Conservation (phyloP, 83 land plant species). For the Diphasiastrum complanatum region DNA sequence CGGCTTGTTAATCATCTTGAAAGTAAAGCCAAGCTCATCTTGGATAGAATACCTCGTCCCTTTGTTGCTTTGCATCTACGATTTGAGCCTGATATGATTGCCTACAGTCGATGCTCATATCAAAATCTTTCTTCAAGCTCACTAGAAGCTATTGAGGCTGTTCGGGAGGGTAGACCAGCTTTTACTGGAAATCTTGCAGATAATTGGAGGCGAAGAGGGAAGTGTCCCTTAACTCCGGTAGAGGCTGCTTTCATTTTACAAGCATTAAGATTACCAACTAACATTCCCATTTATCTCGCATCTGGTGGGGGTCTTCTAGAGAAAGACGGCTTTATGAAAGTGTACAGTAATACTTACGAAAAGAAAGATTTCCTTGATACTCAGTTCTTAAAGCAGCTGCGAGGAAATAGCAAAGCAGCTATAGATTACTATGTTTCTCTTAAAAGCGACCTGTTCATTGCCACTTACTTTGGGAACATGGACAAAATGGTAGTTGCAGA, state of each 20-base stretch:
- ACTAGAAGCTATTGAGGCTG: slow-evolving; percentile 53
- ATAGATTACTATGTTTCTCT: slow-evolving; percentile 74
- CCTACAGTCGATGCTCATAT: slow-evolving; percentile 76
- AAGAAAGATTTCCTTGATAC: slow-evolving; percentile 51
- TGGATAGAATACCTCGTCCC: slow-evolving; percentile 65
- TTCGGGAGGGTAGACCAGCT: slow-evolving; percentile 49
- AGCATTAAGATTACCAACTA: slow-evolving; percentile 56
- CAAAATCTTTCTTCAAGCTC: slow-evolving; percentile 49
- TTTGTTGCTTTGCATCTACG: slow-evolving; percentile 78
- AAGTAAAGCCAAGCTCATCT: slow-evolving; percentile 42
- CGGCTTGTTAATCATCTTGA: slow-evolving; percentile 56
- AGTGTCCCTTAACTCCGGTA: slow-evolving; percentile 79
- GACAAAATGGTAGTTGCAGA: slow-evolving; percentile 94
- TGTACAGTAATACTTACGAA: slow-evolving; percentile 48
- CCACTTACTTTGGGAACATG: slow-evolving; percentile 92
- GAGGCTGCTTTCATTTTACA: slow-evolving; percentile 72
- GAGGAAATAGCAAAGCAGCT: slow-evolving; percentile 87
- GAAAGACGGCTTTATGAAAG: slow-evolving; percentile 44
- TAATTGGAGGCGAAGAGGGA: slow-evolving; percentile 74
- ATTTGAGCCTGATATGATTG: slow-evolving; percentile 96
- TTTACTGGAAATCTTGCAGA: slow-evolving; percentile 54
- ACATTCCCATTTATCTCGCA: slow-evolving; percentile 68
- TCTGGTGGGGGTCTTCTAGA: slow-evolving; percentile 88
- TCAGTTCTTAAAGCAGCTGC: slow-evolving; percentile 45
- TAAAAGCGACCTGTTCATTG: slow-evolving; percentile 79